phyloP scores from a whole-genome alignment of 179 eudicot species.

The Spergularia azorica region DNA sequence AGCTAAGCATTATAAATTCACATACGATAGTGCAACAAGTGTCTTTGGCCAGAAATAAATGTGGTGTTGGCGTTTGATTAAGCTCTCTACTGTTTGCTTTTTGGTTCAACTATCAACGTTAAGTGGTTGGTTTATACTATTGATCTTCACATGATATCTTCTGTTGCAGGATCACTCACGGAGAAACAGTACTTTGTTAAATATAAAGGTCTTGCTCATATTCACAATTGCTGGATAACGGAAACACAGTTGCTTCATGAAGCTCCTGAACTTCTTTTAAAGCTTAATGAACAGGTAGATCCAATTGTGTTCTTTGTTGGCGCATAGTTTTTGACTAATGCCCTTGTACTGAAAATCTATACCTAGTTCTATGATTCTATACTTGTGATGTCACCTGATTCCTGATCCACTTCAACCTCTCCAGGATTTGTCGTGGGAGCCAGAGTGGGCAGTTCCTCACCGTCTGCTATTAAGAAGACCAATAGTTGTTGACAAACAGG shows the following conservation, averaged over 20 bases:
- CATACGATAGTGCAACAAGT: not conserved
- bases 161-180: constrained; percentile 42
- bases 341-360: not conserved
- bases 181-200: constrained; percentile 73
- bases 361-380: not conserved
- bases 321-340: not conserved
- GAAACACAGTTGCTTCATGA: constrained; percentile 57
- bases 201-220: constrained; percentile 83
- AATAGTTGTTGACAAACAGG: constrained; percentile 31
- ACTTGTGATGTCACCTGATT: not conserved
- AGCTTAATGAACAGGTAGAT: constrained; percentile 39
- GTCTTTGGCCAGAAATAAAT: not conserved
- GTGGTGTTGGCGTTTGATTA: not conserved
- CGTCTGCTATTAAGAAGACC: constrained; percentile 65
- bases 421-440: constrained; percentile 58
- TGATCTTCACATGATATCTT: constrained; percentile 13
- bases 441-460: constrained; percentile 70
- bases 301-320: constrained; percentile 29
- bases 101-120: not conserved
- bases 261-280: constrained; percentile 36
- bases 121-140: constrained; percentile 7
- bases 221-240: constrained; percentile 72
- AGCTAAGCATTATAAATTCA: not conserved
- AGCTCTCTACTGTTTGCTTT: not conserved
- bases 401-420: constrained; percentile 22